These are phyloP conservation scores for Mortierella hygrophila DNA, from an alignment of 192 early-diverging fungal species.

Conservation along the genomic window DNA sequence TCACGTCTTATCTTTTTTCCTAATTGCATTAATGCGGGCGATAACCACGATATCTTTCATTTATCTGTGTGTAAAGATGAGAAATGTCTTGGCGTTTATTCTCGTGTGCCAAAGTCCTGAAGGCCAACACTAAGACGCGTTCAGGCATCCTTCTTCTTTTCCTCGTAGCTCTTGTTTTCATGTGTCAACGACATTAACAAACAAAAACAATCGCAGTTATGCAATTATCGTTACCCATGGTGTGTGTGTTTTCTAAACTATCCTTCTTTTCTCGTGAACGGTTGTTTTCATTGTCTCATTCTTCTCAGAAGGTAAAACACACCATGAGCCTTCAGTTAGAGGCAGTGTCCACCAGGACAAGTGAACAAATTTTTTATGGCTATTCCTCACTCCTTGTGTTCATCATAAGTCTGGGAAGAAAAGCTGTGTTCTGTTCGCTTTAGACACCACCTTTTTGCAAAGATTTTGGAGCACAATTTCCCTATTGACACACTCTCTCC, in stretches of 20 bases:
- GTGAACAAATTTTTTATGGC: no score
- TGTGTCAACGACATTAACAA: conserved; percentile 1
- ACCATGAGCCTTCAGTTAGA: no score
- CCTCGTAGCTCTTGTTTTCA: background rate
- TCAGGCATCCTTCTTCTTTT: background rate
- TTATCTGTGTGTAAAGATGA: background rate
- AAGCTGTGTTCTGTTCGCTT: background rate
- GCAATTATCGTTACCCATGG: background rate
- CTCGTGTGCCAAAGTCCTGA: background rate
- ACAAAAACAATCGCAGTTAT: background rate
- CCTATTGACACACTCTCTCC: background rate
- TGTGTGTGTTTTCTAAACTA: no score
- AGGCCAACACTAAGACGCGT: background rate
- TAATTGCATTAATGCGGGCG: background rate
- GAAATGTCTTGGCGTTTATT: background rate
- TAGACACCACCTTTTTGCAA: background rate
- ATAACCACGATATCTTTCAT: background rate
- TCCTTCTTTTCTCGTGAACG: no score
- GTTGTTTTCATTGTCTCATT: no score
- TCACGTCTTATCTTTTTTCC: background rate
- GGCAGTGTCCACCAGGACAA: no score
- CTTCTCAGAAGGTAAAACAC: no score
- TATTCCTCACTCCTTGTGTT: background rate
- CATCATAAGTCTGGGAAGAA: background rate
- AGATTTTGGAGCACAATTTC: background rate